Conservation (phyloP, 106 monocot species). For the Acanthochlamys bracteata region DNA sequence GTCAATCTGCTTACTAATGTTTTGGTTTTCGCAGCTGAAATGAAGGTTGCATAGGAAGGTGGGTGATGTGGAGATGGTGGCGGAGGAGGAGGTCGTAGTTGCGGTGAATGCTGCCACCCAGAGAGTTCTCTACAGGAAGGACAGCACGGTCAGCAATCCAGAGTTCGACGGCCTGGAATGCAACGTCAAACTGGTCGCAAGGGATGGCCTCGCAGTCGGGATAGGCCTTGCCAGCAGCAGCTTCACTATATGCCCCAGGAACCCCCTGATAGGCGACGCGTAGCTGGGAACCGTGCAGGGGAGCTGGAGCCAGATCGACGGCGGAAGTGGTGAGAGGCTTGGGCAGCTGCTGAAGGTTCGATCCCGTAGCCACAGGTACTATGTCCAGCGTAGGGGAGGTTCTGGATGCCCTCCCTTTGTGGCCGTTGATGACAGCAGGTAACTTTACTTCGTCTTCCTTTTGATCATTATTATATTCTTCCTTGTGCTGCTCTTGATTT, state of each 20-base stretch:
- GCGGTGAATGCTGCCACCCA: slow-evolving; percentile 15
- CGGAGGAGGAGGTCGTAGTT: slow-evolving; percentile 17
- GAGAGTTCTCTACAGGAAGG: slow-evolving; percentile 11
- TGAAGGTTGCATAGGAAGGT: too few species aligned
- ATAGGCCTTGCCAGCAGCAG: slow-evolving; percentile 3
- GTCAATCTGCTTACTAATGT: too few species aligned
- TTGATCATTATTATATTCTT: too few species aligned
- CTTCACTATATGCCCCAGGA: slow-evolving; percentile 8
- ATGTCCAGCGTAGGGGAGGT: too few species aligned
- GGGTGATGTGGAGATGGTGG: slow-evolving; percentile 8
- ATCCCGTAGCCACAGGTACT: too few species aligned
- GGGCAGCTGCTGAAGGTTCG: background rate
- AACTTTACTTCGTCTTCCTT: too few species aligned
- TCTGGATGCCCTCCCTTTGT: too few species aligned
- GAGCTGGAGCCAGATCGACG: slow-evolving; percentile 5
- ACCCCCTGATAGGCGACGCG: slow-evolving; percentile 7
- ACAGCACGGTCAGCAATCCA: slow-evolving; percentile 12
- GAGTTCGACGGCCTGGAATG: slow-evolving; percentile 10
- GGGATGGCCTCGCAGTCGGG: slow-evolving; percentile 10
- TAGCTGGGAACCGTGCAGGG: slow-evolving; percentile 1
- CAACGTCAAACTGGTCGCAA: slow-evolving; percentile 12
- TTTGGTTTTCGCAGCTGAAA: too few species aligned
- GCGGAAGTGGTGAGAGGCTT: background rate
- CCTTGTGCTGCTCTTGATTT: too few species aligned
- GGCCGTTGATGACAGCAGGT: too few species aligned